phyloP scores from a whole-genome alignment of 768 basidiomycete species.

The Candolleomyces efflorescens region DNA sequence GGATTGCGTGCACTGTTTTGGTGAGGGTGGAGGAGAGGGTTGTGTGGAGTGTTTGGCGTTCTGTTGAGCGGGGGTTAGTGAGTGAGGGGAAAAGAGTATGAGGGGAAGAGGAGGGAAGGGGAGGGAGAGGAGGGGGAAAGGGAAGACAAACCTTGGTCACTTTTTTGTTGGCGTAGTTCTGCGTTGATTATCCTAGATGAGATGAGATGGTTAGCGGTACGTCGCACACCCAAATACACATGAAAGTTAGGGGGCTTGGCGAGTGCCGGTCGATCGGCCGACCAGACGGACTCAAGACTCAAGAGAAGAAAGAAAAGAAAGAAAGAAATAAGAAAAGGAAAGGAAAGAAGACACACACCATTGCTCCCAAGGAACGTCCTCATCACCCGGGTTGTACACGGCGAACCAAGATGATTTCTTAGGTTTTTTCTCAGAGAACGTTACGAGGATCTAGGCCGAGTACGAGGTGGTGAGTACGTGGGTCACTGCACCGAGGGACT shows the following conservation, averaged over 20 bases:
- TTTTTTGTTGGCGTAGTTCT: constrained; percentile 69
- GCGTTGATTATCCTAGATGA: constrained; percentile 68
- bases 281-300: too few species aligned
- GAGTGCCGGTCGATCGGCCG: too few species aligned
- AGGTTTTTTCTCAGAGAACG: constrained; percentile 71
- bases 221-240: background rate
- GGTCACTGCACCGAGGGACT: too few species aligned
- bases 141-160: constrained; percentile 46
- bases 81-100: background rate
- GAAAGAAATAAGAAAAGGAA: too few species aligned
- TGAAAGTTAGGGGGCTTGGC: background rate
- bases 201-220: background rate
- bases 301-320: too few species aligned
- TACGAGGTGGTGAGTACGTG: background rate
- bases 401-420: constrained; percentile 82
- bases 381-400: constrained; percentile 65
- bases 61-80: constrained; percentile 16
- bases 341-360: constrained; percentile 44
- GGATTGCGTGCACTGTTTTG: constrained; percentile 65
- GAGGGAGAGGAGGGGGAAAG: background rate
- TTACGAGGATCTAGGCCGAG: constrained; percentile 55
- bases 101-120: too few species aligned
- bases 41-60: constrained; percentile 48
- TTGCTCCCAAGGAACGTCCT: constrained; percentile 85
- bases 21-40: constrained; percentile 60